These are phyloP conservation scores for Pyrus hybrid DNA, from an alignment of 331 rosid species.

Conservation along the genomic window DNA sequence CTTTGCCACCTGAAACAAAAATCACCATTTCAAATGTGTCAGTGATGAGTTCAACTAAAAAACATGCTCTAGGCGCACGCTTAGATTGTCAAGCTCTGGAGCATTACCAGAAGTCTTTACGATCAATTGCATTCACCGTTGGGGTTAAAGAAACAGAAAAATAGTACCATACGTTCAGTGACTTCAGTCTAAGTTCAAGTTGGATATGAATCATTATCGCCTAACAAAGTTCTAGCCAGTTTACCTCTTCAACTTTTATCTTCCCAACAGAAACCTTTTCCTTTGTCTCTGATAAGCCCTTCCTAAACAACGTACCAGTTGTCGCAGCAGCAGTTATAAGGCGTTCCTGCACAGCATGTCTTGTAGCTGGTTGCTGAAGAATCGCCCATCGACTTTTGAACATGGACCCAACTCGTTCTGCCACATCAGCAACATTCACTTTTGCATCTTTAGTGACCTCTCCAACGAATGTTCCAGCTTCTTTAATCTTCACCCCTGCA, in stretches of 20 bases:
- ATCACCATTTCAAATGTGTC: slow-evolving; percentile 1
- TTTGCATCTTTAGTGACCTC: slow-evolving; percentile 88
- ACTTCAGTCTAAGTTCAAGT: not conserved
- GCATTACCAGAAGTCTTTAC: not conserved
- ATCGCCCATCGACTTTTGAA: slow-evolving; percentile 82
- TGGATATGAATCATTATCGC: not conserved
- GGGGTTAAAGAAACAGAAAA: not conserved
- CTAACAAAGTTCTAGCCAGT: slow-evolving; percentile 9
- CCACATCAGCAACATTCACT: slow-evolving; percentile 68
- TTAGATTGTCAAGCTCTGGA: not conserved
- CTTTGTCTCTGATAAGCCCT: slow-evolving; percentile 68
- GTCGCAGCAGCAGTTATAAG: slow-evolving; percentile 86
- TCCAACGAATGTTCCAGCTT: slow-evolving; percentile 85
- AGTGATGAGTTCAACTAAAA: not conserved
- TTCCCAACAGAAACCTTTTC: slow-evolving; percentile 83
- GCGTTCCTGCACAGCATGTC: slow-evolving; percentile 85
- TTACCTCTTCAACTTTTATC: slow-evolving; percentile 92
- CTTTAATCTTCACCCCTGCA: slow-evolving; percentile 79
- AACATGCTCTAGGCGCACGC: not conserved
- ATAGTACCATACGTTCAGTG: too few species aligned
- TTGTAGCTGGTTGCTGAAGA: slow-evolving; percentile 87
- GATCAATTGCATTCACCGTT: not conserved
- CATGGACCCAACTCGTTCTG: slow-evolving; percentile 64
- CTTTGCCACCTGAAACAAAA: slow-evolving; percentile 74
- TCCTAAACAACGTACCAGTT: slow-evolving; percentile 71